Conservation (phyloP, 441 rosid genomes). For the Aquilaria agallochum region DNA sequence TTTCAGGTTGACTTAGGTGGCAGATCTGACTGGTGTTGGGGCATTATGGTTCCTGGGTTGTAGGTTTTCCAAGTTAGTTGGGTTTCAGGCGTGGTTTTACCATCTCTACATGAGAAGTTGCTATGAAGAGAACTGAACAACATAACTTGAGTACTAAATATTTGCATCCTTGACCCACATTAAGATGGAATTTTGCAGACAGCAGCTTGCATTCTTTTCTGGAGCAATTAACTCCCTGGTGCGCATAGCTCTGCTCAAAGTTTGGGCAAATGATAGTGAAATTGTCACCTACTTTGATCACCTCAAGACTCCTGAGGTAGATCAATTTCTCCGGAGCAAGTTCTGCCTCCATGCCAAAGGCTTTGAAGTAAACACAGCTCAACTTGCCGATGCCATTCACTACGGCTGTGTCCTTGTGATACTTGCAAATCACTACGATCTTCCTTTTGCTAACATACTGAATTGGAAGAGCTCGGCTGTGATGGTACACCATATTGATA, state of each 20-base stretch:
- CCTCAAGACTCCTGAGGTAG: conserved; percentile 45
- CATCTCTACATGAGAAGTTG: too few species aligned
- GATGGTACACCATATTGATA: conserved; percentile 45
- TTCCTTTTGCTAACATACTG: conserved; percentile 51
- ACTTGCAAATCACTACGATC: conserved; percentile 61
- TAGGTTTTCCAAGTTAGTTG: too few species aligned
- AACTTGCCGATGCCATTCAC: conserved; percentile 45
- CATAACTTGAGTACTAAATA: neutral
- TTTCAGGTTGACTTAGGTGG: too few species aligned
- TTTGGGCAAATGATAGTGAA: conserved; percentile 51
- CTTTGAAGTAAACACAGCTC: conserved; percentile 64
- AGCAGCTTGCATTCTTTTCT: conserved; percentile 58
- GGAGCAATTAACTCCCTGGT: conserved; percentile 59
- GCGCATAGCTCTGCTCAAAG: conserved; percentile 40
- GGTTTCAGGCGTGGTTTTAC: too few species aligned
- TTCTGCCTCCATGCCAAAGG: conserved; percentile 72
- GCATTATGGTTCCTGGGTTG: too few species aligned
- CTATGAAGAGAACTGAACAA: neutral
- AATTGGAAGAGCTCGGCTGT: conserved; percentile 61
- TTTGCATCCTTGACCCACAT: neutral
- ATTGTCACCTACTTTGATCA: conserved; percentile 43
- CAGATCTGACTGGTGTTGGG: too few species aligned
- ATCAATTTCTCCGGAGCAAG: conserved; percentile 52
- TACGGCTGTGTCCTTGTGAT: conserved; percentile 60
- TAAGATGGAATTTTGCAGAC: conserved; percentile 28